Percentiles rank a stretch among this genome's conserved stretches.
Evolutionary conservation across 2,329 filamentous ascomycete species (phyloP).

Genomic region (Colletotrichum cordylinicola): DNA sequence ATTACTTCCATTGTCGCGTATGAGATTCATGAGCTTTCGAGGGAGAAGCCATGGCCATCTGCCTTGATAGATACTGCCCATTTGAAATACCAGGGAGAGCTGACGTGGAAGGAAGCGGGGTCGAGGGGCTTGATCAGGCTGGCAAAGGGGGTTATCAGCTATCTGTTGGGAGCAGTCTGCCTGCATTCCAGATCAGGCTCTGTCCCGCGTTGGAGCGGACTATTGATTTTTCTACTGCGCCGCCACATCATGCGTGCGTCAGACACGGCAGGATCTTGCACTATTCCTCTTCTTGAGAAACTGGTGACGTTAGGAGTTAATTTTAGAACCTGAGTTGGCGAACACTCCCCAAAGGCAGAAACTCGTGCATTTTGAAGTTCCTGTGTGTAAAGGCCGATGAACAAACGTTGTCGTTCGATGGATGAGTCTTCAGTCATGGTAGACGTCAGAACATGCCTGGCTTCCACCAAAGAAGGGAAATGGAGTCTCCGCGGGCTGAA

Average conservation of each 20-base stretch:
- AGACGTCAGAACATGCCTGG: neutral
- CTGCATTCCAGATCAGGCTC: neutral
- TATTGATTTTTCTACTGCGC: neutral
- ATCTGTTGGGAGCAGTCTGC: neutral
- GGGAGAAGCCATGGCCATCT: neutral
- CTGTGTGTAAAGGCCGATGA: neutral
- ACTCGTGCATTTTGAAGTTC: neutral
- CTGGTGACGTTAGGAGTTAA: neutral
- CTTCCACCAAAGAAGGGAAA: neutral
- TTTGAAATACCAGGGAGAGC: neutral
- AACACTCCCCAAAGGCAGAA: neutral
- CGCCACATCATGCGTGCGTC: neutral
- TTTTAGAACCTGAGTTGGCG: neutral
- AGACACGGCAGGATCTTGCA: neutral
- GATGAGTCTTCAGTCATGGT: neutral
- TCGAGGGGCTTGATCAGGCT: neutral
- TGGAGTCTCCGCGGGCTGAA: neutral
- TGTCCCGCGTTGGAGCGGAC: neutral
- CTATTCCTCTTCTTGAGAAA: neutral
- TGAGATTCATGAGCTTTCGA: accelerated
- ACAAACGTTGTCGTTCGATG: neutral
- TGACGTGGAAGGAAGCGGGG: neutral
- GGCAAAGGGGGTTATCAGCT: neutral
- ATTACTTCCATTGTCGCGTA: neutral
- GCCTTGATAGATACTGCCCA: neutral